Percentiles rank a stretch among this genome's conserved stretches.
Evolutionary conservation across 768 basidiomycete genomes (phyloP).

Genomic region (Macrolepiota albuminosa): DNA sequence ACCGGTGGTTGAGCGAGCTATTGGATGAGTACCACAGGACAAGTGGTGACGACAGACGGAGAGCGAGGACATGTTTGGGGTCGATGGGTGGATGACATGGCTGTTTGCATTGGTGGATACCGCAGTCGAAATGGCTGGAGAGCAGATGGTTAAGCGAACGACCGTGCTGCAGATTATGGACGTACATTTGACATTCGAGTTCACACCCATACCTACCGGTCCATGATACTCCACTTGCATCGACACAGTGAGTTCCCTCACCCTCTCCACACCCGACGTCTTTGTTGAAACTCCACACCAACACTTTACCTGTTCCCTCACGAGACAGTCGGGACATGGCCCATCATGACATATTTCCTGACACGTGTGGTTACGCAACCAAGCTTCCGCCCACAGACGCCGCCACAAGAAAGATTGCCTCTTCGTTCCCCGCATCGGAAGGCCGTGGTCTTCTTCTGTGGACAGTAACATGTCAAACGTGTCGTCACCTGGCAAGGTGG

Average conservation of each 20-base stretch:
- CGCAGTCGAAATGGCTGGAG: slow-evolving; percentile 67
- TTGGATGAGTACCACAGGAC: slow-evolving; percentile 77
- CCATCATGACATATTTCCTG: slow-evolving; percentile 70
- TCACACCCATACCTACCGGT: slow-evolving; percentile 58
- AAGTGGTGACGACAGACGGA: slow-evolving; percentile 61
- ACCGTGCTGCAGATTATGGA: not conserved
- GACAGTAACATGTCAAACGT: slow-evolving; percentile 74
- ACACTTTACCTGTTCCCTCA: slow-evolving; percentile 53
- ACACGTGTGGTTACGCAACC: slow-evolving; percentile 72
- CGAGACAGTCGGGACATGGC: slow-evolving; percentile 60
- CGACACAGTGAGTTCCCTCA: slow-evolving; percentile 34
- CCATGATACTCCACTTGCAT: slow-evolving; percentile 50
- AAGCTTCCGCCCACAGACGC: slow-evolving; percentile 42
- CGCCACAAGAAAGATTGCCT: slow-evolving; percentile 37
- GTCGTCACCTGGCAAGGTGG: slow-evolving; percentile 87
- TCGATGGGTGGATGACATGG: slow-evolving; percentile 65
- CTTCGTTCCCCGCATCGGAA: slow-evolving; percentile 48
- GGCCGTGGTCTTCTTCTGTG: slow-evolving; percentile 50
- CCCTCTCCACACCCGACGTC: slow-evolving; percentile 64
- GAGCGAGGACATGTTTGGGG: slow-evolving; percentile 69
- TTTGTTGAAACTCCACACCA: slow-evolving; percentile 75
- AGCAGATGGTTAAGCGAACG: slow-evolving; percentile 1
- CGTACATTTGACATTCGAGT: slow-evolving; percentile 52
- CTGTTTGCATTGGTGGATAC: slow-evolving; percentile 66
- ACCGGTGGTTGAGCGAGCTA: slow-evolving; percentile 32